phyloP scores from a whole-genome alignment of 2,329 filamentous ascomycete species.

The Trichocomaceae sp. region DNA sequence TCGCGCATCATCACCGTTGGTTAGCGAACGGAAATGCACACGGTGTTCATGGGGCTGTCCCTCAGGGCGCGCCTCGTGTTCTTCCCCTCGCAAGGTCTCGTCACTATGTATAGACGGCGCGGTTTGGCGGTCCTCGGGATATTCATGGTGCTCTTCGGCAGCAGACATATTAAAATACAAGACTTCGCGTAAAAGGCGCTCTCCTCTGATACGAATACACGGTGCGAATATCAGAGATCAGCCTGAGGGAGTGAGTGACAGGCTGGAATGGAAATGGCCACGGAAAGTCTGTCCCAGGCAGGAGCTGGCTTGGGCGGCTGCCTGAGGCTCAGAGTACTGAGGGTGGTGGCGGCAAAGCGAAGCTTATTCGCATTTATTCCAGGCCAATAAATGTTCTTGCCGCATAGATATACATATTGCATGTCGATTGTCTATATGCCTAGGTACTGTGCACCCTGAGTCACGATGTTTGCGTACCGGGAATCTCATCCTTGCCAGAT shows the following conservation, averaged over 20 bases:
- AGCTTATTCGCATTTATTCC: slow-evolving; percentile 7
- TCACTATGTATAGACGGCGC: slow-evolving; percentile 12
- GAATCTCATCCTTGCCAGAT: not conserved
- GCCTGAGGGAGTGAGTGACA: not conserved
- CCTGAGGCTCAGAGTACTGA: not conserved
- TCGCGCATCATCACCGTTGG: slow-evolving; percentile 5
- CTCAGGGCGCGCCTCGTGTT: not conserved
- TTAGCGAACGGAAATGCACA: slow-evolving; percentile 7
- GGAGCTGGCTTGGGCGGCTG: not conserved
- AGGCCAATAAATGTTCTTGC: slow-evolving; percentile 10
- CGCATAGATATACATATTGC: not conserved
- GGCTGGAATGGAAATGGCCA: not conserved
- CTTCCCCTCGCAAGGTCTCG: slow-evolving; percentile 11
- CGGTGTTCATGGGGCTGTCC: slow-evolving; percentile 1
- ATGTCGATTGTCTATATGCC: not conserved
- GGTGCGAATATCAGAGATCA: not conserved
- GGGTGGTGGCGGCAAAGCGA: slow-evolving; percentile 5
- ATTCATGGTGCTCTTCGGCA: slow-evolving; percentile 13
- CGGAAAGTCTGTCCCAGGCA: not conserved
- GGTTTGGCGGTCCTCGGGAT: slow-evolving; percentile 6
- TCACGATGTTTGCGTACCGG: not conserved
- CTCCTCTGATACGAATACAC: not conserved
- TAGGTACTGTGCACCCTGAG: not conserved
- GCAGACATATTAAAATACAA: slow-evolving; percentile 1
- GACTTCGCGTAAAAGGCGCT: not conserved